Evolutionary conservation across 148 eudicot species (phyloP), one percentile per base, ranked within the genome.

Genomic region (Rhododendron ferrugineum): DNA sequence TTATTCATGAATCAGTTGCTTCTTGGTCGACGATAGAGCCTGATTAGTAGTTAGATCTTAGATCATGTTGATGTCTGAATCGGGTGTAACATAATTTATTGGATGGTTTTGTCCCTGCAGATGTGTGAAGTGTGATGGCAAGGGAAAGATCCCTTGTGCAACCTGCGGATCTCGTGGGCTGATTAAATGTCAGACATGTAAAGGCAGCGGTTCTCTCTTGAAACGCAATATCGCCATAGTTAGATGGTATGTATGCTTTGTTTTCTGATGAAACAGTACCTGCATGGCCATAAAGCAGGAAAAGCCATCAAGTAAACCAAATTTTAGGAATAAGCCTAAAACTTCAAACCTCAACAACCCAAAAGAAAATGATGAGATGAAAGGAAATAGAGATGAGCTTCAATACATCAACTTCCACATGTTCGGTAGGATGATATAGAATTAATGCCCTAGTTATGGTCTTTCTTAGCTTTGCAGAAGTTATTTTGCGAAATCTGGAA

Each of bases 151-250:
- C 86, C 92, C 98, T 86, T 97, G 99, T 88, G 91, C 93, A 83
- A 90, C 93, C 70, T 97, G 99, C 78, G 92, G 93, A 86, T 94
- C 99, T 72, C 93, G 91, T 89, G 98, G 99, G 86, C 88, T 95
- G 82, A 86, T 97, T 62, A 93, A 93, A 90, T 97, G 99, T 87
- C 92, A 88, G 81, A 82, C 85, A 52, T 97, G 99, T 89, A 85
- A 73, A 28, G 96, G 98, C 79, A 88, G 92, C 32, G 98, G 98
- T 80, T 92, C 96, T 83, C 89, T 97, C 88, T 88, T 97, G 87
- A 84, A 91, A 66, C 95, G 91, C 81, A 92, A 88, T 84, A 89
- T 90, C 62, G 99, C 96, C 37, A 84, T 94, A 83, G 91, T 97
- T 74, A 92, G 85, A 93, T 97, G 99, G 99, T 95, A 93, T 83